Evolutionary conservation across 2,329 filamentous ascomycete genomes (phyloP).

Genomic region (Xylogone sp.): DNA sequence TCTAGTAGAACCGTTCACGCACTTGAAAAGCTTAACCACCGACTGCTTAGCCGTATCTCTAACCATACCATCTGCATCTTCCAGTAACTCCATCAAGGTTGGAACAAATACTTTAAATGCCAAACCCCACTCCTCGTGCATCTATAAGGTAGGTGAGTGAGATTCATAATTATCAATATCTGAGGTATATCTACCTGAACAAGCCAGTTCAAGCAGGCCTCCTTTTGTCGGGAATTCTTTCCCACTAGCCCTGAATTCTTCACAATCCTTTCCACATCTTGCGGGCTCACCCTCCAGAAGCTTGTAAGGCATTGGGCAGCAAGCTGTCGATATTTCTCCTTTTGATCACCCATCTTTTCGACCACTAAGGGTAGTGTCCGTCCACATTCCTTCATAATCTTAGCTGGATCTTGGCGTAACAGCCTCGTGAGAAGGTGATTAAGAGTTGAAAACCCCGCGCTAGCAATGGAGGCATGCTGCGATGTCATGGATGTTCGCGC

Average conservation of each 20-base stretch:
- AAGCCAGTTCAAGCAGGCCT: conserved; percentile 81
- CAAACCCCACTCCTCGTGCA: conserved; percentile 75
- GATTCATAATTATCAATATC: conserved; percentile 2
- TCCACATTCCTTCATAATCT: conserved; percentile 65
- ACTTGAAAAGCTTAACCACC: conserved; percentile 85
- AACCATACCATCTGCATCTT: conserved; percentile 85
- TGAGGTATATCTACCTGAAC: conserved; percentile 55
- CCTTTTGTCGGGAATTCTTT: conserved; percentile 80
- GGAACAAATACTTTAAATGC: conserved; percentile 83
- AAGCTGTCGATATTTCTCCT: conserved; percentile 76
- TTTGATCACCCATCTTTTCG: conserved; percentile 83
- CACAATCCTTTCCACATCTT: conserved; percentile 76
- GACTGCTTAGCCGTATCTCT: conserved; percentile 79
- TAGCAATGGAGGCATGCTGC: conserved; percentile 72
- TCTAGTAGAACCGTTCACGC: conserved; percentile 21
- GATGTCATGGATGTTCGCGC: conserved; percentile 71
- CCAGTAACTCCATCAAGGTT: conserved; percentile 76
- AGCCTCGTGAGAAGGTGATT: conserved; percentile 85
- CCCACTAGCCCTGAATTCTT: conserved; percentile 74
- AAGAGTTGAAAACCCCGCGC: conserved; percentile 82
- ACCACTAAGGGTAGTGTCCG: conserved; percentile 71
- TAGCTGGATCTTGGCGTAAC: conserved; percentile 76
- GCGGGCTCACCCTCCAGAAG: conserved; percentile 64
- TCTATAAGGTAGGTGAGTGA: conserved; percentile 41
- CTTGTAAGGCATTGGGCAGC: conserved; percentile 75